Evolutionary conservation across 2,329 filamentous ascomycete species (phyloP).

Genomic region (Arthroderma sp.): DNA sequence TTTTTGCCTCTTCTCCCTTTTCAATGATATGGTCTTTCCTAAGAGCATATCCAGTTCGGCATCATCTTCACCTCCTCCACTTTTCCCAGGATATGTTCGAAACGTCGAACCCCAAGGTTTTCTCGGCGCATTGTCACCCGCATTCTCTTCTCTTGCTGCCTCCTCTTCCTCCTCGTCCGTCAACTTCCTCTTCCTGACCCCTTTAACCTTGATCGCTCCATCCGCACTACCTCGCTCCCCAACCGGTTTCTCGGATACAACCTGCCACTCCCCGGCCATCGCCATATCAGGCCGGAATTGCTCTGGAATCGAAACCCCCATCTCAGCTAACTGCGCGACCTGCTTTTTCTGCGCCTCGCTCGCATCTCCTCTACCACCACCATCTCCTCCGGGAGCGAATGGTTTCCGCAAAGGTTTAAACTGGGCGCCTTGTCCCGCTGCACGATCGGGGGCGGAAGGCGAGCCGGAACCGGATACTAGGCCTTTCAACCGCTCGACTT

Average conservation of each 20-base stretch:
- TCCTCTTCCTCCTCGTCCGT: conserved; percentile 32
- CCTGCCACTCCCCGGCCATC: conserved; percentile 78
- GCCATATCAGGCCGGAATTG: conserved; percentile 69
- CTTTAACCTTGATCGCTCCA: conserved; percentile 30
- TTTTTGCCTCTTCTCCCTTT: conserved; percentile 19
- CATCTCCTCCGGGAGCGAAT: conserved; percentile 15
- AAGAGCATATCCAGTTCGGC: conserved; percentile 32
- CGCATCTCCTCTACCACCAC: conserved; percentile 22
- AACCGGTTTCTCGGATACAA: conserved; percentile 39
- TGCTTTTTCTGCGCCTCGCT: conserved; percentile 65
- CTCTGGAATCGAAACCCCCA: conserved; percentile 76
- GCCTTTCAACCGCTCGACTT: conserved; percentile 75
- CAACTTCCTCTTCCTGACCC: conserved; percentile 33
- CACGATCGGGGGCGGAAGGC: conserved; percentile 9
- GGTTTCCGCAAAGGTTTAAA: conserved; percentile 18
- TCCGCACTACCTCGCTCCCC: conserved; percentile 26
- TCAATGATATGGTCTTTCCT: conserved; percentile 26
- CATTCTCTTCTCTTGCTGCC: conserved; percentile 18
- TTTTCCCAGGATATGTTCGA: conserved; percentile 25
- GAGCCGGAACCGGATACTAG: conserved; percentile 43
- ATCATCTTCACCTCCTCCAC: conserved; percentile 28
- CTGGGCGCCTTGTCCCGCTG: conserved; percentile 7
- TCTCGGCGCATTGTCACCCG: conserved; percentile 24
- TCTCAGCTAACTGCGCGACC: conserved; percentile 70
- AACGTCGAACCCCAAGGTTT: conserved; percentile 34